Evolutionary conservation across 192 early-diverging fungal species (phyloP).

Genomic region (Allomyces javanicus): DNA sequence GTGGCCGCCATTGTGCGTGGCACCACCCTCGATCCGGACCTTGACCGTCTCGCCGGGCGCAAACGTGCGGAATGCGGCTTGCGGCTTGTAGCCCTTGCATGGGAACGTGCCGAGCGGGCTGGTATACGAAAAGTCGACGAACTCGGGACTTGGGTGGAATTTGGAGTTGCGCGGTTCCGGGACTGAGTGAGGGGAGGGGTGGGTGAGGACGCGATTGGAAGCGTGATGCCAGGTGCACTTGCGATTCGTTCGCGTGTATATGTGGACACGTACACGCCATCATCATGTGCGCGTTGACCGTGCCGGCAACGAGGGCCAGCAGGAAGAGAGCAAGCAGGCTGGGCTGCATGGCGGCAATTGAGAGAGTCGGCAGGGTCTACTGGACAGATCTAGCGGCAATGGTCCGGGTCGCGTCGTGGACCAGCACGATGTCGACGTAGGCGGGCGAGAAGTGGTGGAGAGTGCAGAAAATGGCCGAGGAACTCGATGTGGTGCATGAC

Average conservation of each 20-base stretch:
- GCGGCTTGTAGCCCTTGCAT: background rate
- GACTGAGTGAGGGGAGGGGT: background rate
- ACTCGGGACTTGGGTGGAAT: background rate
- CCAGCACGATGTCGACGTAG: too few species aligned
- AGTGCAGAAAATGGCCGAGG: too few species aligned
- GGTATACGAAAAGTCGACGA: background rate
- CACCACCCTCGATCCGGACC: constrained; percentile 5
- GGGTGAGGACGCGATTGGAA: too few species aligned
- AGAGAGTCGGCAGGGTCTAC: too few species aligned
- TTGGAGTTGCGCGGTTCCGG: background rate
- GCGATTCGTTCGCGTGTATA: too few species aligned
- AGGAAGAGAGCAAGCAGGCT: background rate
- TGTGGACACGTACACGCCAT: background rate
- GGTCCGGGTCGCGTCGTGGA: too few species aligned
- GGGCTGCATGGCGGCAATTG: too few species aligned
- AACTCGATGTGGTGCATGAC: too few species aligned
- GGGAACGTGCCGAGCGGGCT: background rate
- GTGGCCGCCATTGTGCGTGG: constrained; percentile 39
- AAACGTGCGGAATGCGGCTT: background rate
- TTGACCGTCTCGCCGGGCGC: background rate
- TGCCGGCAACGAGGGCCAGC: background rate
- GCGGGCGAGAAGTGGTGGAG: too few species aligned
- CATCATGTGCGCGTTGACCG: background rate
- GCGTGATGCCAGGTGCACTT: too few species aligned
- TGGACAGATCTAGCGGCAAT: too few species aligned